A percentile compares a stretch with the other conserved stretches of the same genome.
Evolutionary conservation across 257 asterid species (phyloP).

Genomic region (Craterostigma plantagineum): DNA sequence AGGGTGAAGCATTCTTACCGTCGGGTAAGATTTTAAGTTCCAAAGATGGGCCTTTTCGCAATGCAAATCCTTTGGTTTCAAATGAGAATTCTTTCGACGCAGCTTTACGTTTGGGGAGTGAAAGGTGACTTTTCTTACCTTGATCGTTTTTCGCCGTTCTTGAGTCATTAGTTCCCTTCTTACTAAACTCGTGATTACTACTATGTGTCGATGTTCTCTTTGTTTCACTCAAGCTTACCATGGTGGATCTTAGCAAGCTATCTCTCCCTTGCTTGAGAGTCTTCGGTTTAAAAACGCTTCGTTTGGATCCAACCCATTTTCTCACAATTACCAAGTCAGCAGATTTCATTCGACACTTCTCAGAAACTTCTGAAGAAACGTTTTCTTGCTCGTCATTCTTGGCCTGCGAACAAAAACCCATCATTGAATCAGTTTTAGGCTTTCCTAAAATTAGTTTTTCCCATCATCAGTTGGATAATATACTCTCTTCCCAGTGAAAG

Average conservation of each 20-base stretch:
- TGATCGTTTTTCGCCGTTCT: too few relatives aligned
- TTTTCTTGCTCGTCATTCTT: constrained; percentile 18
- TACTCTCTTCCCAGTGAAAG: background rate
- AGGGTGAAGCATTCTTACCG: constrained; percentile 31
- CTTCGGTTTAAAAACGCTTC: constrained; percentile 38
- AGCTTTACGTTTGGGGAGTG: too few relatives aligned
- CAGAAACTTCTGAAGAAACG: constrained; percentile 13
- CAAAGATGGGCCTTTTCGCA: constrained; percentile 16
- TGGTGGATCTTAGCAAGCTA: constrained; percentile 13
- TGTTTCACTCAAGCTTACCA: constrained; percentile 14
- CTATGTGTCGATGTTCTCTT: too few relatives aligned
- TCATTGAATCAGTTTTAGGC: too few relatives aligned
- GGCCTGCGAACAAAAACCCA: constrained; percentile 13
- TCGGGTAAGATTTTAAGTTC: constrained; percentile 19
- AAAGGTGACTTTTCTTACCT: too few relatives aligned
- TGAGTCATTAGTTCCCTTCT: too few relatives aligned
- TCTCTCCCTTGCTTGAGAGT: constrained; percentile 11
- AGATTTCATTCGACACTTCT: constrained; percentile 13
- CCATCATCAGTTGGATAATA: constrained; percentile 18
- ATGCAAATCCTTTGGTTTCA: constrained; percentile 18
- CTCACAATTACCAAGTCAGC: constrained; percentile 33
- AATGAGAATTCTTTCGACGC: constrained; percentile 4
- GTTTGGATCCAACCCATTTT: constrained; percentile 58
- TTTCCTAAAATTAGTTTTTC: constrained; percentile 6
- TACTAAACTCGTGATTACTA: too few relatives aligned